Evolutionary conservation across 352 stramenopile genomes (phyloP), one percentile per base, ranked within the genome.

Genomic region (Pythium coloratum): DNA sequence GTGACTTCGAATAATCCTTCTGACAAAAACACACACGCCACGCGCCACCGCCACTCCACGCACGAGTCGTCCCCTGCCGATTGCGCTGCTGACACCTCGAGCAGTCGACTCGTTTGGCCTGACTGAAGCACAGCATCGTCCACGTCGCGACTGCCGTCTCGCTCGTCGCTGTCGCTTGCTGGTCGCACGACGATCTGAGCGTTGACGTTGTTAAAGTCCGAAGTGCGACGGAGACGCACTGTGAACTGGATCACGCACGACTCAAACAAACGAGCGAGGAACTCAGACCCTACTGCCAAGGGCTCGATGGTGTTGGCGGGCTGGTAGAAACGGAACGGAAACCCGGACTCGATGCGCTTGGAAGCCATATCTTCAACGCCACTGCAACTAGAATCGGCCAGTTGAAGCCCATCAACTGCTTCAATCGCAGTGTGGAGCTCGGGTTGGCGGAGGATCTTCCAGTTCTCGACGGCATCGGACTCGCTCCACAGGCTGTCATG

Each of bases 21-120:
- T 1, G 84, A 86, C 40, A 93, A 64, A 69, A 93, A 91, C 38
- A 90, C 65, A 62, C 76, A 78, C 53, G 83, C 76, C 30, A 93
- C 55, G 12, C 34, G 20, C 59, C 61, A 70, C 12, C 55, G 33
- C 65, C 58, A 66, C 55, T 69, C 49, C 2, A 58, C 28, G 34
- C 30, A 42, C 6, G 13, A 32, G 26, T 33, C 47, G 3, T 61
- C 46, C 12, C 10, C 59, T 13, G 14, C 18, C 3, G 14, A 46
- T 14, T 62, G 18, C 13, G 46, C 62, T 16, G 26, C 54, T 26
- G 40, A 36, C 2, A 32, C 46, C n/a, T 44, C 55, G 12, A 75
- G 34, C 6, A 55, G 64, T 34, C 53, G 12, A 42, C 60, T 42
- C 5, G 47, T 36, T 47, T 62, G 55, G 1, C 68, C 68, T 1